A percentile compares a stretch with the other conserved stretches of the same genome.
Evolutionary conservation across 371 early-diverging fungal species (phyloP).

Genomic region (Cokeromyces recurvatus): DNA sequence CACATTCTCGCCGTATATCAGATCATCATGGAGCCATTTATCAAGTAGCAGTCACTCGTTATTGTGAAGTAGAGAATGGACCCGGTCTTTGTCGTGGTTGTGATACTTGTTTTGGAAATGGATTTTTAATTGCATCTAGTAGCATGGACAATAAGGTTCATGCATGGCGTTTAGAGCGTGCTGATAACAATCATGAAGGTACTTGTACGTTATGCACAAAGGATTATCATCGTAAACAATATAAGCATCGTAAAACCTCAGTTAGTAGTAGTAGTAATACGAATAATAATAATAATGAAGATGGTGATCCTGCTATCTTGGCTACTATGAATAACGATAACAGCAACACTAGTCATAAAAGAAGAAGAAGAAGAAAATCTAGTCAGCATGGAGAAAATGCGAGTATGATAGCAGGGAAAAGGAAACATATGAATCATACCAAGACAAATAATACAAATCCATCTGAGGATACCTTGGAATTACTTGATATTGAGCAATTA

Average conservation of each 20-base stretch:
- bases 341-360: neutral
- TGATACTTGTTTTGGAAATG: conserved; percentile 32
- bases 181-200: conserved; percentile 12
- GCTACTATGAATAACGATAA: too few species aligned
- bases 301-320: neutral
- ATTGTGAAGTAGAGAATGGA: conserved; percentile 28
- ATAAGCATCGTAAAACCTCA: conserved; percentile 13
- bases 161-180: conserved; percentile 26
- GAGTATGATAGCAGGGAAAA: too few species aligned
- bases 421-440: neutral
- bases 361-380: neutral
- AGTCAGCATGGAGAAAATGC: neutral
- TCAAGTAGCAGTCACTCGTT: conserved; percentile 24
- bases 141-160: conserved; percentile 24
- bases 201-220: conserved; percentile 18
- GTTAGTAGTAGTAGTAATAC: neutral
- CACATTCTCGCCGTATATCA: neutral
- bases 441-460: neutral
- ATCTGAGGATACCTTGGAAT: conserved; percentile 2
- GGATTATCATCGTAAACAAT: conserved; percentile 28
- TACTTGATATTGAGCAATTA: conserved; percentile 34
- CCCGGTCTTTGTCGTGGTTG: conserved; percentile 20
- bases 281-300: neutral
- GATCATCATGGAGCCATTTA: conserved; percentile 24
- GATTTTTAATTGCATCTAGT: conserved; percentile 31